A percentile compares a stretch with the other conserved stretches of the same genome.
Conservation (phyloP, 1,139 yeast genomes). For the Suhomyces chickasaworum region DNA sequence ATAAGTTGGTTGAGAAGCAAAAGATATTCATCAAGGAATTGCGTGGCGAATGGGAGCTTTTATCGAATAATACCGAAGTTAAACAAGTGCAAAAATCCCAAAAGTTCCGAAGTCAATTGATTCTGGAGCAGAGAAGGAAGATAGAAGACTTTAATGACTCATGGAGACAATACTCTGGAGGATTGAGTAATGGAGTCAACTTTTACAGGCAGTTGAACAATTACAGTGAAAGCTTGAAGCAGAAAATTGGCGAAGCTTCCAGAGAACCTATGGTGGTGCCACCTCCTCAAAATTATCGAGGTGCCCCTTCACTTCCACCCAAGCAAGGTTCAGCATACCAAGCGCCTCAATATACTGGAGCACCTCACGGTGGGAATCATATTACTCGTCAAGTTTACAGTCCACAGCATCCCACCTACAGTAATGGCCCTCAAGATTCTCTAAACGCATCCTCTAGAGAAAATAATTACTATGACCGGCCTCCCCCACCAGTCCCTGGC, state of each 20-base stretch:
- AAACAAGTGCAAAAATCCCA: slow-evolving; percentile 39
- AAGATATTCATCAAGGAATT: slow-evolving; percentile 56
- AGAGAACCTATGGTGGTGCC: neutral
- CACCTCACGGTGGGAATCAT: neutral
- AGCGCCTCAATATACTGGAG: neutral
- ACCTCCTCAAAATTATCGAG: neutral
- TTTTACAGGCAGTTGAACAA: slow-evolving; percentile 62
- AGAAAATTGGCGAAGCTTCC: slow-evolving; percentile 21
- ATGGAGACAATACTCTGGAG: slow-evolving; percentile 63
- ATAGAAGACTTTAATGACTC: slow-evolving; percentile 51
- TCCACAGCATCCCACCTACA: neutral
- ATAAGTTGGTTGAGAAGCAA: slow-evolving; percentile 68
- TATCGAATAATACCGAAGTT: slow-evolving; percentile 49
- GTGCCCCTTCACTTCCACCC: slow-evolving; percentile 4
- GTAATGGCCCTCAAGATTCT: neutral
- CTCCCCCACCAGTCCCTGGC: neutral
- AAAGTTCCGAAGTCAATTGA: slow-evolving; percentile 28
- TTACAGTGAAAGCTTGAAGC: slow-evolving; percentile 42
- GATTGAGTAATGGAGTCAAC: slow-evolving; percentile 59
- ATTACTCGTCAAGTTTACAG: neutral
- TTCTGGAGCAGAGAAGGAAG: slow-evolving; percentile 25
- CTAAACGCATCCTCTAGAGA: neutral
- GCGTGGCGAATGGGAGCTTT: slow-evolving; percentile 57
- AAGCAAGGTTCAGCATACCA: slow-evolving; percentile 1
- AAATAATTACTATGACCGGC: neutral